phyloP scores from a whole-genome alignment of 169 alveolate genomes.

The Eimeria mitis region DNA sequence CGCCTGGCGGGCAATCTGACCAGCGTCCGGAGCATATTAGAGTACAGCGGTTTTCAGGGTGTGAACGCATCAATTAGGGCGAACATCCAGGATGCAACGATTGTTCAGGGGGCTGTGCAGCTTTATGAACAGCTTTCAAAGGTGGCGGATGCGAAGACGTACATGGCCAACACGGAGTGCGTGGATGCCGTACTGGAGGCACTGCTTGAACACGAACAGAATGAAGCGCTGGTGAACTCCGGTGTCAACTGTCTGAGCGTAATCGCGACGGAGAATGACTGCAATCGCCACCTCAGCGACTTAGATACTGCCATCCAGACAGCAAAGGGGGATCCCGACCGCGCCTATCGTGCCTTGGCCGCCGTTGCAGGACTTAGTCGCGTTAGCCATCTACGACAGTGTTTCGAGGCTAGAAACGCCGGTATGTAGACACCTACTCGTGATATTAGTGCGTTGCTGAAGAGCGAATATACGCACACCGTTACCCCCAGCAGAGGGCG shows the following conservation, averaged over 20 bases:
- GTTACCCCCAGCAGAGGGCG: neutral
- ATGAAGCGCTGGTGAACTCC: slow-evolving; percentile 89
- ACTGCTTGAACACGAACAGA: slow-evolving; percentile 93
- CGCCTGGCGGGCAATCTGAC: slow-evolving; percentile 90
- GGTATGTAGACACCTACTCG: neutral
- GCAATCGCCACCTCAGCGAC: slow-evolving; percentile 89
- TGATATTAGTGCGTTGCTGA: neutral
- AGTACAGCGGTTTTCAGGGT: slow-evolving; percentile 95
- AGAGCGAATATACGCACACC: neutral
- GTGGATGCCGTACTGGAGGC: slow-evolving; percentile 92
- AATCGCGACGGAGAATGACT: slow-evolving; percentile 93
- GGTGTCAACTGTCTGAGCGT: slow-evolving; percentile 92
- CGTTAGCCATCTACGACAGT: slow-evolving; percentile 87
- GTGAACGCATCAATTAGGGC: slow-evolving; percentile 89
- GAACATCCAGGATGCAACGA: slow-evolving; percentile 87
- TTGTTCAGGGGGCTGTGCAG: slow-evolving; percentile 90
- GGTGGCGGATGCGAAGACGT: slow-evolving; percentile 87
- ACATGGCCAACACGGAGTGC: slow-evolving; percentile 89
- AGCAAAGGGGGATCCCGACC: slow-evolving; percentile 90
- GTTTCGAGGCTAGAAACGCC: slow-evolving; percentile 76
- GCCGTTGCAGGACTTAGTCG: slow-evolving; percentile 94
- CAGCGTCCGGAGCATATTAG: slow-evolving; percentile 89
- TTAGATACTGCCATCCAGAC: slow-evolving; percentile 86
- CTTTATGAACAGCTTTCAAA: slow-evolving; percentile 83
- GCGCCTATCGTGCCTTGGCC: slow-evolving; percentile 91